These are phyloP conservation scores for Geoglossum cookeanum DNA, from an alignment of 2,329 filamentous ascomycete species.

Conservation along the genomic window DNA sequence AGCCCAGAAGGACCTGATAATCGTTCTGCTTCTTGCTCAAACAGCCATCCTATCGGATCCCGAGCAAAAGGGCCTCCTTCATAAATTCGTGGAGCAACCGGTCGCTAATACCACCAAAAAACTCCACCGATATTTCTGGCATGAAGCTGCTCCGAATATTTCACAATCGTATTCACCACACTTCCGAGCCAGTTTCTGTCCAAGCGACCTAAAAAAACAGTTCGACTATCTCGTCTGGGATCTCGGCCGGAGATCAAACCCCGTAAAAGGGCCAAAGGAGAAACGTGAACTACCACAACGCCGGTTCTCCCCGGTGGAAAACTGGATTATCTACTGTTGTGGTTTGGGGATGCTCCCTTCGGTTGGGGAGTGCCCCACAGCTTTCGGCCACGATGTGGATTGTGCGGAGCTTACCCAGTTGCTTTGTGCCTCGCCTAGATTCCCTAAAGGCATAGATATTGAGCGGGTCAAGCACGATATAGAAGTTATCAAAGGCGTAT, in stretches of 20 bases:
- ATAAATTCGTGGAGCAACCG: not conserved
- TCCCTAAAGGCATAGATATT: not conserved
- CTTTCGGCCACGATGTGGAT: not conserved
- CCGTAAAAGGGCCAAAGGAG: not conserved
- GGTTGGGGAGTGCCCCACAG: not conserved
- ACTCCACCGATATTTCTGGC: not conserved
- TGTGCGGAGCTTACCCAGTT: not conserved
- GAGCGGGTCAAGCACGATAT: not conserved
- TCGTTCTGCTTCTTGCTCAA: not conserved
- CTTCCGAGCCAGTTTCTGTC: not conserved
- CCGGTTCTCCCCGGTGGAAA: not conserved
- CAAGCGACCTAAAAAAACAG: not conserved
- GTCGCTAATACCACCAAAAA: not conserved
- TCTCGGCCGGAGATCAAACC: not conserved
- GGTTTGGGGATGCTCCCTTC: not conserved
- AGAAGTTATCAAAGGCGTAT: not conserved
- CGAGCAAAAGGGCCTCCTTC: not conserved
- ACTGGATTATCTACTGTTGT: not conserved
- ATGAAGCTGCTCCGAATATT: not conserved
- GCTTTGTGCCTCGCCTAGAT: not conserved
- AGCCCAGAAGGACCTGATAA: not conserved
- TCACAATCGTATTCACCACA: not conserved
- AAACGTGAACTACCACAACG: not conserved
- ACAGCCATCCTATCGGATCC: not conserved
- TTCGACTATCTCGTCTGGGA: not conserved